Percentiles rank a stretch among this genome's conserved stretches.
Conservation (phyloP, 495 filamentous ascomycete species). For the Rhypophila decipiens region DNA sequence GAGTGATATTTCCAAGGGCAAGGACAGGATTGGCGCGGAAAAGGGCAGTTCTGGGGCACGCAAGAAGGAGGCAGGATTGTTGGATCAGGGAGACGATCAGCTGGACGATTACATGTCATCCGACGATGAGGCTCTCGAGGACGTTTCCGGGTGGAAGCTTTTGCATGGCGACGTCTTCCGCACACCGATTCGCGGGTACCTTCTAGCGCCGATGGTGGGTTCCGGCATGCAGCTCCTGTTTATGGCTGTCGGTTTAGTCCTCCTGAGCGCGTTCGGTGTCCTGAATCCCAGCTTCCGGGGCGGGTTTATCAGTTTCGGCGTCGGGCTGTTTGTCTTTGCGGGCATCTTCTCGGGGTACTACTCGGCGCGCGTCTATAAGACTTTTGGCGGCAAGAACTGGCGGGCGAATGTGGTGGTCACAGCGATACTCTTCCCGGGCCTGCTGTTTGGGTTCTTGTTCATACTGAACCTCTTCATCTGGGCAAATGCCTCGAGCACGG, state of each 20-base stretch:
- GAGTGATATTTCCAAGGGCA: constrained; percentile 71
- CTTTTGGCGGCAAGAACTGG: constrained; percentile 77
- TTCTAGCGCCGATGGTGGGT: constrained; percentile 80
- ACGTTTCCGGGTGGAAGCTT: constrained; percentile 88
- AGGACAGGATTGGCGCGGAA: constrained; percentile 52
- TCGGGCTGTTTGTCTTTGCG: constrained; percentile 83
- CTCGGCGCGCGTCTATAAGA: constrained; percentile 76
- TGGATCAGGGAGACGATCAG: constrained; percentile 60
- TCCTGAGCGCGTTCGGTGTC: constrained; percentile 75
- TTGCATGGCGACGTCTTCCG: constrained; percentile 95
- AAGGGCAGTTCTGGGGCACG: constrained; percentile 34
- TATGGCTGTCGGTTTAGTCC: constrained; percentile 71
- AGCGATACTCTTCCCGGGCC: constrained; percentile 75
- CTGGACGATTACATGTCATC: constrained; percentile 60
- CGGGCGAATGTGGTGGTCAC: constrained; percentile 78
- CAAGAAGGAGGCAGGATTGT: constrained; percentile 54
- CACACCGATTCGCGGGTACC: constrained; percentile 62
- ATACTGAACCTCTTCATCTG: constrained; percentile 90
- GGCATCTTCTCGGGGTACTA: constrained; percentile 93
- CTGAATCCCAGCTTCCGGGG: constrained; percentile 90
- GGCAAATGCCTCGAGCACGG: constrained; percentile 86
- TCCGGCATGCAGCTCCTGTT: constrained; percentile 88
- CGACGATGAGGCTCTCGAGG: constrained; percentile 76
- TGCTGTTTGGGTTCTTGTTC: constrained; percentile 73
- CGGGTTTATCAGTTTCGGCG: constrained; percentile 81